Conservation (phyloP, 1,139 yeast genomes). For the Geotrichum reessii region DNA sequence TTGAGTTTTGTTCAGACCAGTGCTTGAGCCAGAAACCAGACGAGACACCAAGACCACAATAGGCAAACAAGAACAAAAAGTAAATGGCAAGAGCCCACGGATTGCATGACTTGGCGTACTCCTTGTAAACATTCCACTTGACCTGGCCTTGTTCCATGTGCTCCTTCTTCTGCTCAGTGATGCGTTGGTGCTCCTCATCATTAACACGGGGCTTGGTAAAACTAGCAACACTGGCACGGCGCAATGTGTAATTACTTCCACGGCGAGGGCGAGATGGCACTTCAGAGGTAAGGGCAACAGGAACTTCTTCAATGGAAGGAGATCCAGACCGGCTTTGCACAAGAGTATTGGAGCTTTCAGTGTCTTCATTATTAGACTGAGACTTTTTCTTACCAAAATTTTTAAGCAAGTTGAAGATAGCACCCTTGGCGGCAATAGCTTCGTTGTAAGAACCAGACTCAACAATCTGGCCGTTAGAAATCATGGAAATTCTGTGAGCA, state of each 20-base stretch:
- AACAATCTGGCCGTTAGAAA: conserved; percentile 67
- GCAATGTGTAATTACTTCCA: conserved; percentile 42
- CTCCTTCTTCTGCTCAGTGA: conserved; percentile 43
- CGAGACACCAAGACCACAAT: conserved; percentile 57
- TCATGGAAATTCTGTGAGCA: conserved; percentile 68
- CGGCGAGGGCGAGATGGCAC: conserved; percentile 26
- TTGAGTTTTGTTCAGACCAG: conserved; percentile 89
- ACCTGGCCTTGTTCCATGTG: conserved; percentile 92
- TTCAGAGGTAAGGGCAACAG: conserved; percentile 6
- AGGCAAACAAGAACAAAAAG: conserved; percentile 41
- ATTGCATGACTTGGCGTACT: conserved; percentile 85
- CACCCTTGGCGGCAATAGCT: conserved; percentile 47
- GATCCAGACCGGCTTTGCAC: conserved; percentile 1
- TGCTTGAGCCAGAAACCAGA: conserved; percentile 90
- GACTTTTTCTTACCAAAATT: conserved; percentile 62
- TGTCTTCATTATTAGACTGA: background rate
- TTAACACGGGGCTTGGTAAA: conserved; percentile 38
- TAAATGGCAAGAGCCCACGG: conserved; percentile 59
- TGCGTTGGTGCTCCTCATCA: conserved; percentile 31
- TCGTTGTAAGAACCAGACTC: conserved; percentile 72
- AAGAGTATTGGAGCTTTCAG: conserved; percentile 4
- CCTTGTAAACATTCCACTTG: conserved; percentile 77
- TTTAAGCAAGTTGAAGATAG: conserved; percentile 58
- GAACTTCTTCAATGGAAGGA: conserved; percentile 5
- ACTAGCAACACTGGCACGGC: conserved; percentile 68